A percentile compares a stretch with the other conserved stretches of the same genome.
Evolutionary conservation across 176 grass and related monocot species (phyloP).

Genomic region (Carex cristatella): DNA sequence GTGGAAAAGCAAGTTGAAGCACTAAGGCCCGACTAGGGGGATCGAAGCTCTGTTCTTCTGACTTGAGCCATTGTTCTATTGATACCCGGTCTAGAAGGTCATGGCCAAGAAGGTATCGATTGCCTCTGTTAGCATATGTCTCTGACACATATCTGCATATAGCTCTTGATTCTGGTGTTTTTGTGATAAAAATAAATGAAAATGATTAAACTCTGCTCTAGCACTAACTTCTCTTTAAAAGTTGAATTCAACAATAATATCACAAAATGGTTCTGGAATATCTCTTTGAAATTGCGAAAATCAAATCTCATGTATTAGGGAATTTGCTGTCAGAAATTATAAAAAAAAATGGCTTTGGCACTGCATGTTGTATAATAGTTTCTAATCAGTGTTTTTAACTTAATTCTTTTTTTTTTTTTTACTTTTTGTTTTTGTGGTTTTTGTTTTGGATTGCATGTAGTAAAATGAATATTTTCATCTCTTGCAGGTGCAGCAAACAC

Average conservation of each 20-base stretch:
- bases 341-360: not conserved
- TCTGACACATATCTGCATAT: conserved; percentile 72
- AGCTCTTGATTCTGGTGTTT: conserved; percentile 68
- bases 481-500: not conserved
- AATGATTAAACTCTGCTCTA: not conserved
- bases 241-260: not conserved
- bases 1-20: conserved; percentile 67
- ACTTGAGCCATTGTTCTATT: conserved; percentile 92
- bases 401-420: not conserved
- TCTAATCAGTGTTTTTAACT: not conserved
- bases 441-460: not conserved
- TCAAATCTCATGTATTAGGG: not conserved
- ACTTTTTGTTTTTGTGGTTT: not conserved
- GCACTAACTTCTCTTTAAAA: not conserved
- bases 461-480: not conserved
- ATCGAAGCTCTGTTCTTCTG: conserved; percentile 78
- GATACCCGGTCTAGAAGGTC: conserved; percentile 77
- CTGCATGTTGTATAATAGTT: not conserved
- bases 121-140: conserved; percentile 45
- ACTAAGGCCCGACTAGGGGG: conserved; percentile 68
- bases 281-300: not conserved
- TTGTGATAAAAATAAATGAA: not conserved
- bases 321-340: not conserved
- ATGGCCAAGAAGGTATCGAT: conserved; percentile 56
- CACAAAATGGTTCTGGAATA: not conserved